Percentiles rank a stretch among this genome's conserved stretches.
phyloP scores from a whole-genome alignment of 352 stramenopile genomes.

The Hyaloperonospora brassicae region DNA sequence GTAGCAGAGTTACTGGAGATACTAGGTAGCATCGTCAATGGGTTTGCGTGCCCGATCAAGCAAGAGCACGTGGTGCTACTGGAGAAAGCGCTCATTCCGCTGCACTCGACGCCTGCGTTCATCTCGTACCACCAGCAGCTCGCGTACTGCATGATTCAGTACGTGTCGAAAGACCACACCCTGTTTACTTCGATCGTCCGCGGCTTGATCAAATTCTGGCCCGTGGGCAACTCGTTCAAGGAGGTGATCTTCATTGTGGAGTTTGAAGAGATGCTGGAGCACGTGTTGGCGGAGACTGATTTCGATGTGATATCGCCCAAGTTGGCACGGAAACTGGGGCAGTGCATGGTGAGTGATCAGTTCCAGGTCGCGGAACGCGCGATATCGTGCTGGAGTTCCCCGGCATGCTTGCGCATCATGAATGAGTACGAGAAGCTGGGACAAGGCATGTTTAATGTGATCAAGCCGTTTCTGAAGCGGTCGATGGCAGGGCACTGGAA shows the following conservation, averaged over 20 bases:
- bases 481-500: conserved; percentile 69
- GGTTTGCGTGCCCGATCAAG: conserved; percentile 86
- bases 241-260: conserved; percentile 86
- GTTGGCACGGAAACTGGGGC: conserved; percentile 53
- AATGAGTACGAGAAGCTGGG: conserved; percentile 85
- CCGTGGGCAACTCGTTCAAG: conserved; percentile 83
- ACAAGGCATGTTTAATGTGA: conserved; percentile 76
- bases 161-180: conserved; percentile 83
- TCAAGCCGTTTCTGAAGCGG: conserved; percentile 60
- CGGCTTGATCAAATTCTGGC: conserved; percentile 78
- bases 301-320: conserved; percentile 57
- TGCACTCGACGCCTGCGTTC: conserved; percentile 80
- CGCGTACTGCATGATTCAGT: conserved; percentile 87
- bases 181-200: conserved; percentile 78
- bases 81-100: conserved; percentile 76
- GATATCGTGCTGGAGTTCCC: conserved; percentile 76
- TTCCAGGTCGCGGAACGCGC: conserved; percentile 81
- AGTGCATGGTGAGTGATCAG: conserved; percentile 76
- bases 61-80: conserved; percentile 81
- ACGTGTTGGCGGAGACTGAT: conserved; percentile 72
- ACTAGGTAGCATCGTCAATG: conserved; percentile 84
- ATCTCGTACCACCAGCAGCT: conserved; percentile 85
- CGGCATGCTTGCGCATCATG: conserved; percentile 79
- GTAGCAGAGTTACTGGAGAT: conserved; percentile 85
- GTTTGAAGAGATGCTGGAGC: conserved; percentile 84